Evolutionary conservation across 2,329 filamentous ascomycete genomes (phyloP), one percentile per base, ranked within the genome.

Genomic region (Fusarium nelsonii): DNA sequence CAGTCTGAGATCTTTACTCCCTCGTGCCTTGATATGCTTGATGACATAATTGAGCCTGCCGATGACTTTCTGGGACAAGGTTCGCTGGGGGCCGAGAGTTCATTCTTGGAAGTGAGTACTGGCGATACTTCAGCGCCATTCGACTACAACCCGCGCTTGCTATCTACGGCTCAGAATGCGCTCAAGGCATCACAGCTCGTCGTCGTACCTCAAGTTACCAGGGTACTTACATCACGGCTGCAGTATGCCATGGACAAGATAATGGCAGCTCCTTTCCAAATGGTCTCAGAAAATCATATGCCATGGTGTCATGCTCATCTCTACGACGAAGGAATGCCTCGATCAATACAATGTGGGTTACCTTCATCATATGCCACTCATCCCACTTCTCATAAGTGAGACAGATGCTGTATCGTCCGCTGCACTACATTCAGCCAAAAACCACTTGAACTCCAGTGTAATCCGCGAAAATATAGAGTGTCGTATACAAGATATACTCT

Each of bases 401-500:
- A 4, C 1, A 58, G 56, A 59, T 34, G 40, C 56, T 0, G 34
- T 58, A 0, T 59, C 56, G 1, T 58, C 56, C 2, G 51, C 40
- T 8, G 56, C 51, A 0, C 28, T 59, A 0, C 40, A 57, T 11
- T 16, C 51, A 6, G 56, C 56, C 3, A 59, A 39, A 15, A 59
- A 59, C 5, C 26, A 57, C 3, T 30, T 32, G 1, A 59, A 59
- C 14, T 40, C 40, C 0, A 28, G 28, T 12, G 56, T 59, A 0
- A 59, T 59, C 6, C 56, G 56, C 3, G 51, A 59, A 4, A 59
- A 59, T 2, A 26, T 59, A 0, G 56, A 59, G 23, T 36, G 52
- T 14, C 56, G 56, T 0, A 28, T 40, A 0, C 51, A 40, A 7
- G 56, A 59, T 28, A 51, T 59, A 6, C 12, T 59, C 0, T 56